phyloP scores from a whole-genome alignment of 495 filamentous ascomycete species.

The Thermothielavioides terrestris region DNA sequence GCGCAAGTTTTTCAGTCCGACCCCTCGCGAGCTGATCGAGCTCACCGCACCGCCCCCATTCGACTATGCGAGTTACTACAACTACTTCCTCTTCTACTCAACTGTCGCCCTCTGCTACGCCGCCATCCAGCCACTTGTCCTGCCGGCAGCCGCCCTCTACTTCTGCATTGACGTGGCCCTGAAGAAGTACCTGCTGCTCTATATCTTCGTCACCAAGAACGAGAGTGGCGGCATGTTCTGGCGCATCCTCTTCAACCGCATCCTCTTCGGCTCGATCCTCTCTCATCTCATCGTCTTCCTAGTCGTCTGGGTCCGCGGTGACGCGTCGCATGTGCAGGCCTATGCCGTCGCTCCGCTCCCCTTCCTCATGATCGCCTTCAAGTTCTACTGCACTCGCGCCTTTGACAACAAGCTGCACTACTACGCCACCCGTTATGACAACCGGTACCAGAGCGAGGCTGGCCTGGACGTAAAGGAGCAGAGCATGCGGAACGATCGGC shows the following conservation, averaged over 20 bases:
- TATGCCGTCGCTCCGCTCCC: slow-evolving; percentile 67
- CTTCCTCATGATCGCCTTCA: slow-evolving; percentile 75
- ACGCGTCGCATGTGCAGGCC: slow-evolving; percentile 47
- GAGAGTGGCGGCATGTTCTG: slow-evolving; percentile 94
- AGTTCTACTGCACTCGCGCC: slow-evolving; percentile 64
- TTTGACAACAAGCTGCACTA: slow-evolving; percentile 75
- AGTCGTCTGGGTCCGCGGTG: slow-evolving; percentile 52
- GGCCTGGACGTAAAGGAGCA: slow-evolving; percentile 35
- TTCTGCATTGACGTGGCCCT: slow-evolving; percentile 78
- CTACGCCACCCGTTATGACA: slow-evolving; percentile 56
- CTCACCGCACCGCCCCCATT: slow-evolving; percentile 87
- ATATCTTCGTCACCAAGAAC: slow-evolving; percentile 92
- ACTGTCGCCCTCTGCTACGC: slow-evolving; percentile 84
- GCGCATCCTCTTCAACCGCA: slow-evolving; percentile 82
- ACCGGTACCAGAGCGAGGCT: slow-evolving; percentile 44
- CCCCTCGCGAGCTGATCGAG: slow-evolving; percentile 87
- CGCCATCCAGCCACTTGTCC: slow-evolving; percentile 76
- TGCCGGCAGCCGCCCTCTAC: slow-evolving; percentile 87
- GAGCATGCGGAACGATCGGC: slow-evolving; percentile 52
- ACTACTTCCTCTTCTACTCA: slow-evolving; percentile 88
- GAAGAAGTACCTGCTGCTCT: slow-evolving; percentile 92
- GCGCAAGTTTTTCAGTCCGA: slow-evolving; percentile 76
- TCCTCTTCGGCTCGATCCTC: slow-evolving; percentile 74
- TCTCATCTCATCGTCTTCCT: slow-evolving; percentile 73
- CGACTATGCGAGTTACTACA: slow-evolving; percentile 95